Evolutionary conservation across 108 stramenopile species (phyloP), one percentile per base, ranked within the genome.

Genomic region (Conticribra weissflogii): DNA sequence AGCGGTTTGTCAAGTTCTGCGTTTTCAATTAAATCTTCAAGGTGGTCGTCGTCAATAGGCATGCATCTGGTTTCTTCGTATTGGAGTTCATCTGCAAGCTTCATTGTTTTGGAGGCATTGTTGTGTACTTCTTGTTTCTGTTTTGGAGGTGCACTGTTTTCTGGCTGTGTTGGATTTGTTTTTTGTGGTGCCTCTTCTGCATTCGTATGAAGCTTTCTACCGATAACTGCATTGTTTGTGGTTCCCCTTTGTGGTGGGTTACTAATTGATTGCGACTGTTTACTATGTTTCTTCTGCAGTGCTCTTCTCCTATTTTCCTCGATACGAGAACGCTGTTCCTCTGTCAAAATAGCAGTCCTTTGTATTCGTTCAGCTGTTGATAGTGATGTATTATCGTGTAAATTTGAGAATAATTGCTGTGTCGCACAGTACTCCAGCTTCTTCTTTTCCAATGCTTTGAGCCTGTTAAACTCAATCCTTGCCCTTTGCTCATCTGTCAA

Each of bases 1-100:
- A 93, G 77, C 0, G 82, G 77, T 44, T 68, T 21, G 15, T 81
- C 57, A 22, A 93, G 57, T 18, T 68, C 61, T 15, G 92, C 92
- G 75, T 88, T 77, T 52, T 72, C 76, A 16, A 89, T 83, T 16
- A 93, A 55, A 1, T 50, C 31, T n/a, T 73, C 72, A 31, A 56
- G 66, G 17, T 68, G 16, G 18, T 47, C 78, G 62, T 79, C 78
- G 16, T 73, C 60, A 30, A 74, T 33, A 17, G 78, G 78, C 4
- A 68, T 44, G 25, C 73, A 44, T 30, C 72, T 67, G 5, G 72
- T 53, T 4, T 53, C 36, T 18, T 61, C 66, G 19, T 79, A 79
- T 14, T 54, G 67, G 23, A 79, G 56, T n/a, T n/a, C n/a, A 30
- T 74, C 72, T 21, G 78, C 50, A 2, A 58, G 72, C n/a, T n/a